These are phyloP conservation scores for Pichia scutulata DNA, from an alignment of 805 yeast genomes.

Conservation along the genomic window DNA sequence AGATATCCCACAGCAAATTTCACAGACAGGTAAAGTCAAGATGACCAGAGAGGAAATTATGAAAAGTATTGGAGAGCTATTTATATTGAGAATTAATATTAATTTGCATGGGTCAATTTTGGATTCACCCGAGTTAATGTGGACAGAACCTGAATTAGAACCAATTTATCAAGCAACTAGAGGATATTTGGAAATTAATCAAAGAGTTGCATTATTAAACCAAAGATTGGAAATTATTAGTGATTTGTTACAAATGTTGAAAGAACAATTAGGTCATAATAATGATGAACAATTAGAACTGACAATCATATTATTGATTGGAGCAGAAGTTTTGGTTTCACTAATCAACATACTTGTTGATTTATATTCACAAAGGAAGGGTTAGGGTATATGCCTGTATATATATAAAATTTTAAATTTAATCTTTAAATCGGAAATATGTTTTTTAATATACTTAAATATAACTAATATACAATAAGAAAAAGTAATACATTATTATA, in stretches of 20 bases:
- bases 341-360: constrained; percentile 61
- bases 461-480: constrained; percentile 5
- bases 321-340: constrained; percentile 86
- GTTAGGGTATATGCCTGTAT: neutral
- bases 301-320: constrained; percentile 83
- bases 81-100: constrained; percentile 76
- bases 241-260: constrained; percentile 89
- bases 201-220: constrained; percentile 80
- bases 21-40: constrained; percentile 87
- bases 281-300: constrained; percentile 89
- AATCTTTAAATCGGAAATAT: neutral
- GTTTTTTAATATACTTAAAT: neutral
- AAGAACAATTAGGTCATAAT: constrained; percentile 93
- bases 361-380: constrained; percentile 18
- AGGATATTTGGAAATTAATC: constrained; percentile 92
- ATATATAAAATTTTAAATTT: neutral
- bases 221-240: constrained; percentile 91
- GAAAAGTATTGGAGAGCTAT: constrained; percentile 95
- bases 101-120: constrained; percentile 81
- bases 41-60: constrained; percentile 92
- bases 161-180: constrained; percentile 97
- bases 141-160: constrained; percentile 97
- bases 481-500: constrained; percentile 27
- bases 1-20: constrained; percentile 94
- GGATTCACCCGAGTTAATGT: constrained; percentile 96